Percentiles rank a stretch among this genome's conserved stretches.
Evolutionary conservation across 805 yeast species (phyloP).

Genomic region (Candida fluviatilis): DNA sequence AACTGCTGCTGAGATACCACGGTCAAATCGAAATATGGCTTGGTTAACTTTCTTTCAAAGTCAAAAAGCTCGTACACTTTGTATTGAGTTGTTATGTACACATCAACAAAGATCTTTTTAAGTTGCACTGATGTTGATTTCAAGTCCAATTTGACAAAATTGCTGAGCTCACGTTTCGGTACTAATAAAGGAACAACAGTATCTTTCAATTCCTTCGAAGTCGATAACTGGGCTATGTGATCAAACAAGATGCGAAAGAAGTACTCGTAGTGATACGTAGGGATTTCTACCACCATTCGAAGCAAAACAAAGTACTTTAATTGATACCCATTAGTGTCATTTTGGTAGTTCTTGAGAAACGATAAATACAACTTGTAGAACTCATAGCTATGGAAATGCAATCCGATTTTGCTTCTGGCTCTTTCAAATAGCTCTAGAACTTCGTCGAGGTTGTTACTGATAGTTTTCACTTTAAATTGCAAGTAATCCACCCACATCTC

Average conservation of each 20-base stretch:
- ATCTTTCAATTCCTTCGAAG: constrained; percentile 9
- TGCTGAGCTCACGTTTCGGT: constrained; percentile 14
- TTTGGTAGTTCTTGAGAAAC: constrained; percentile 32
- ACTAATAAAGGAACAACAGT: constrained; percentile 7
- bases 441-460: constrained; percentile 21
- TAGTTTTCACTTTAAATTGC: constrained; percentile 33
- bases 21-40: constrained; percentile 35
- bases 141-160: constrained; percentile 15
- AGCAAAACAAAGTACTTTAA: constrained; percentile 40
- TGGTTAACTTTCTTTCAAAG: constrained; percentile 42
- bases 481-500: constrained; percentile 51
- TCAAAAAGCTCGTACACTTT: constrained; percentile 45
- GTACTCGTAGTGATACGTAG: constrained; percentile 49
- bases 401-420: constrained; percentile 48
- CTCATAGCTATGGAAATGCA: constrained; percentile 46
- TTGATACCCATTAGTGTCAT: constrained; percentile 19
- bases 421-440: constrained; percentile 38
- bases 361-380: constrained; percentile 49
- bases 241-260: constrained; percentile 38
- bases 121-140: constrained; percentile 31
- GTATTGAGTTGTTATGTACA: constrained; percentile 53
- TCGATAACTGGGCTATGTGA: constrained; percentile 5
- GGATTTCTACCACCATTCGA: constrained; percentile 50
- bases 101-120: constrained; percentile 47
- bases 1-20: constrained; percentile 42